A percentile compares a stretch with the other conserved stretches of the same genome.
These are phyloP conservation scores for Moesziomyces sp. DNA, from an alignment of 1,284 basidiomycete genomes.

Conservation along the genomic window DNA sequence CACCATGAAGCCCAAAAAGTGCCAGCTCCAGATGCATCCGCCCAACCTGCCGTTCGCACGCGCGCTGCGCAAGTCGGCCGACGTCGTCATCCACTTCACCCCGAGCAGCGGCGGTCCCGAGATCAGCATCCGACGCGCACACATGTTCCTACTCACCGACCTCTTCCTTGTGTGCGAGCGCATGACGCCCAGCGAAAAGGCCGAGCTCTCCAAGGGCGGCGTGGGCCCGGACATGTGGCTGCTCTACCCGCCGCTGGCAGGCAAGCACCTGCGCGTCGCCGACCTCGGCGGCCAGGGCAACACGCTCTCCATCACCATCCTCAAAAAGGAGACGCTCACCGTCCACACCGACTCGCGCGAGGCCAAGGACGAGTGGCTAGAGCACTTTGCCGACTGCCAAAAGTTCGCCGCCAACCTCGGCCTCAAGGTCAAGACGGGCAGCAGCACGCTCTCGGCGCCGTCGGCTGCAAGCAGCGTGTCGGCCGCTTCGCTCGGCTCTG, in stretches of 20 bases:
- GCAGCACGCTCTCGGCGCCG: conserved; percentile 5
- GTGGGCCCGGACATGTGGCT: conserved; percentile 82
- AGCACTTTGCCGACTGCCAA: conserved; percentile 85
- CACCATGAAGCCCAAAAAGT: conserved; percentile 89
- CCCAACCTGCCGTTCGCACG: conserved; percentile 83
- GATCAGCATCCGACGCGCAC: conserved; percentile 80
- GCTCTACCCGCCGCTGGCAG: conserved; percentile 92
- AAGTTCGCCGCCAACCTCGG: conserved; percentile 76
- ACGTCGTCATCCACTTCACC: conserved; percentile 81
- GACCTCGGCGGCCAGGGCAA: conserved; percentile 75
- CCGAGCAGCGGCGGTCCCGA: conserved; percentile 72
- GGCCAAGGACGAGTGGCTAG: conserved; percentile 76
- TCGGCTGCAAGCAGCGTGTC: conserved; percentile 8
- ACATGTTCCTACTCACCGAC: conserved; percentile 90
- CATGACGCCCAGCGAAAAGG: conserved; percentile 52
- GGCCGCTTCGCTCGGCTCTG: conserved; percentile 8
- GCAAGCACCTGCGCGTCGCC: conserved; percentile 78
- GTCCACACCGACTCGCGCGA: conserved; percentile 76
- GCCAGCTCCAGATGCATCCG: conserved; percentile 89
- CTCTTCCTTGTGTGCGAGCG: conserved; percentile 79
- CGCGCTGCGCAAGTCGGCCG: conserved; percentile 79
- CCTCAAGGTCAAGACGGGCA: conserved; percentile 51
- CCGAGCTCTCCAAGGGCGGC: conserved; percentile 29
- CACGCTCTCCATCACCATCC: conserved; percentile 80
- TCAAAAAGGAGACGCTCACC: conserved; percentile 86